Evolutionary conservation across 208 protist genomes (phyloP), one percentile per base, ranked within the genome.

Genomic region (Trypanosoma mega): DNA sequence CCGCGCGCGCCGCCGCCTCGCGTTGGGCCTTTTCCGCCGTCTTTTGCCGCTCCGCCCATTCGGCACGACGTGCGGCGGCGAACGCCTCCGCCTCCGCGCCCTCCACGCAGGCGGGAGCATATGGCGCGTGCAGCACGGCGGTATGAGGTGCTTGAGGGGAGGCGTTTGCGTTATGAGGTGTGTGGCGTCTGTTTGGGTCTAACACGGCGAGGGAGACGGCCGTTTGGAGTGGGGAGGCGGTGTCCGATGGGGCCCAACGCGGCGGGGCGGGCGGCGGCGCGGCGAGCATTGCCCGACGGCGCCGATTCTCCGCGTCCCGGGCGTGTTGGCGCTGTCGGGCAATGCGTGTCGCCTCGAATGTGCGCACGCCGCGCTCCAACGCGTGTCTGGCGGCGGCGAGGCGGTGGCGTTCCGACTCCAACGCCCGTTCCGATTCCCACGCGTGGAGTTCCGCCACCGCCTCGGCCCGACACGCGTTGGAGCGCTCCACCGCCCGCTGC

Each of bases 351-450:
- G n/a, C n/a, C n/a, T n/a, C n/a, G n/a, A n/a, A n/a, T n/a, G 34
- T 39, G 34, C 34, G 34, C 71, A 47, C 46, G 80, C 75, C 4
- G 54, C 59, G 31, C 27, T 58, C 11, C 66, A 60, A 3, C 80
- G 80, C 54, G 7, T 53, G 37, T 12, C 70, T 39, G n/a, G 68
- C 63, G 11, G n/a, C 45, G 23, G 80, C 69, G 18, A 71, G 51
- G 1, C 47, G 20, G 43, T 57, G 72, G 0, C 85, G 67, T 8
- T 77, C 79, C 5, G 41, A 45, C 46, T 82, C 80, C 20, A 92
- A 45, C 7, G 61, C 21, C 30, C 68, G 68, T 50, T 92, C 82
- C 6, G 77, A 76, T 14, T 30, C 53, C 85, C 85, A 92, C 36
- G 85, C 85, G 46, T 37, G 26, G 1, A 69, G 61, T 63, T 90